phyloP scores from a whole-genome alignment of 306 rosid genomes.

The Psophocarpus tetragonolobus region DNA sequence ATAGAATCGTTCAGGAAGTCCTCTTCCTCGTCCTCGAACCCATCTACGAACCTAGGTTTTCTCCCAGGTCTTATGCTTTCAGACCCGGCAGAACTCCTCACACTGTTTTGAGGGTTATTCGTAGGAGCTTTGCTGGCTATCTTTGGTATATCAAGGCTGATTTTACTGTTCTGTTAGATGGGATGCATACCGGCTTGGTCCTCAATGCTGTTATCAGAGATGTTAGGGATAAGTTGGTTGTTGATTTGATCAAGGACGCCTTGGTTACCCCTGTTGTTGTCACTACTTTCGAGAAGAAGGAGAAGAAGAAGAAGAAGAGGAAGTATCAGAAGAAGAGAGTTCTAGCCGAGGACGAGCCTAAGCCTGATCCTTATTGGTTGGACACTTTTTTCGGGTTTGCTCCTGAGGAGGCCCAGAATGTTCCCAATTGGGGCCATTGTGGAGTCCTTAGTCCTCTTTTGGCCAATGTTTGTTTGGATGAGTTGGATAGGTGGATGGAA shows the following conservation, averaged over 20 bases:
- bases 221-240: conserved; percentile 78
- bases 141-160: conserved; percentile 91
- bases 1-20: conserved; percentile 83
- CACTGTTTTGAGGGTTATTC: conserved; percentile 70
- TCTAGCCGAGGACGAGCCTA: conserved; percentile 91
- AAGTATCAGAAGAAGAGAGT: conserved; percentile 97
- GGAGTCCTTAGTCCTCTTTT: conserved; percentile 83
- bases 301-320: conserved; percentile 68
- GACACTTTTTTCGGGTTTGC: conserved; percentile 89
- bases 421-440: conserved; percentile 94
- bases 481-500: conserved; percentile 95
- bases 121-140: conserved; percentile 84
- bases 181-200: conserved; percentile 75
- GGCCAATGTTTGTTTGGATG: conserved; percentile 82
- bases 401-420: conserved; percentile 84
- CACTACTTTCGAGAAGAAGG: conserved; percentile 52
- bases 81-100: conserved; percentile 84
- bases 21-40: conserved; percentile 82
- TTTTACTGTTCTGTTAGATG: conserved; percentile 79
- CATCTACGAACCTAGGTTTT: conserved; percentile 76
- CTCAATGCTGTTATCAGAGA: conserved; percentile 84
- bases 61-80: conserved; percentile 66
- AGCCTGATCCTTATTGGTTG: conserved; percentile 98
- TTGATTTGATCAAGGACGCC: conserved; percentile 80
- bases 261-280: conserved; percentile 72